A percentile compares a stretch with the other conserved stretches of the same genome.
Evolutionary conservation across 805 yeast genomes (phyloP).

Genomic region (Pachysolen tannophilus): DNA sequence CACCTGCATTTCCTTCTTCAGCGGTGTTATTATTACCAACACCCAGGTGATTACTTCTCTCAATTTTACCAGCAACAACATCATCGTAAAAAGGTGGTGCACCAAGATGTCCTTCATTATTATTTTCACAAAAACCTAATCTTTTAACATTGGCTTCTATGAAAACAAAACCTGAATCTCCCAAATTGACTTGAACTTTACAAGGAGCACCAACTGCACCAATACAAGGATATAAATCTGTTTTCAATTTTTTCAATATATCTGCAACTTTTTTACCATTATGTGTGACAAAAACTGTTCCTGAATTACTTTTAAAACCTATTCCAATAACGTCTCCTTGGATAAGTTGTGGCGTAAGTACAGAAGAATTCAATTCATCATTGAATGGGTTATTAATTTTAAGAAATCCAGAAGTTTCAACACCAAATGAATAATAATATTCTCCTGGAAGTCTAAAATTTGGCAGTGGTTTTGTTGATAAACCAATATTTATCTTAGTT

Average conservation of each 20-base stretch:
- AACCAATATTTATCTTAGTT: slow-evolving; percentile 55
- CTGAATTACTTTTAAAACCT: slow-evolving; percentile 40
- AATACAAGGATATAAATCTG: slow-evolving; percentile 45
- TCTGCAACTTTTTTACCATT: slow-evolving; percentile 48
- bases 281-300: slow-evolving; percentile 45
- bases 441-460: slow-evolving; percentile 70
- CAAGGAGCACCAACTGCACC: slow-evolving; percentile 42
- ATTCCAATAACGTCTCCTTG: slow-evolving; percentile 51
- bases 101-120: slow-evolving; percentile 30
- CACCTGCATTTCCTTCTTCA: slow-evolving; percentile 17
- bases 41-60: neutral
- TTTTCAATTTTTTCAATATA: slow-evolving; percentile 37
- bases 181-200: slow-evolving; percentile 52
- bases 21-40: neutral
- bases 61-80: slow-evolving; percentile 7
- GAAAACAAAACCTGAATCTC: slow-evolving; percentile 83
- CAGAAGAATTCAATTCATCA: slow-evolving; percentile 31
- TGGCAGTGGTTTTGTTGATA: slow-evolving; percentile 69
- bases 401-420: slow-evolving; percentile 66
- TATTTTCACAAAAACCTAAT: slow-evolving; percentile 46
- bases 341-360: slow-evolving; percentile 40
- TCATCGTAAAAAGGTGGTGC: slow-evolving; percentile 29
- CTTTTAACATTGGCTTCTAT: slow-evolving; percentile 76
- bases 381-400: slow-evolving; percentile 59
- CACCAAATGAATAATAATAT: slow-evolving; percentile 58